phyloP scores from a whole-genome alignment of 2,329 filamentous ascomycete species.

The Trichoderma atrobrunneum region DNA sequence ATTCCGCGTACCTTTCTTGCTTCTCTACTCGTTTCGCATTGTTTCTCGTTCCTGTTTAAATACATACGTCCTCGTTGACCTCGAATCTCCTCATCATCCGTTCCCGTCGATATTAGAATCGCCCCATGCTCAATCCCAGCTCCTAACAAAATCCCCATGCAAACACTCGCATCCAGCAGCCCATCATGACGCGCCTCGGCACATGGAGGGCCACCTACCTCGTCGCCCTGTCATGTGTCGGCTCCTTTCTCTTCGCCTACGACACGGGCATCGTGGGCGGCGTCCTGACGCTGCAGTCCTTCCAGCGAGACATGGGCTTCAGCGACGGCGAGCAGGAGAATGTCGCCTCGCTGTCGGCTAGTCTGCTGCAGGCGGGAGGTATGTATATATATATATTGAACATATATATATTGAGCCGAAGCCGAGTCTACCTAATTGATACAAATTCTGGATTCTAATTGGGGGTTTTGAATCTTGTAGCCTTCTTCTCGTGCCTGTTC shows the following conservation, averaged over 20 bases:
- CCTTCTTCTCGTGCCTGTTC: constrained; percentile 44
- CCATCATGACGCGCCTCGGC: constrained; percentile 30
- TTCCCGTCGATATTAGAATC: neutral
- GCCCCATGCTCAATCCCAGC: neutral
- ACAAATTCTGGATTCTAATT: neutral
- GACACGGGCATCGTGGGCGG: constrained; percentile 44
- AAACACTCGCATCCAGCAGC: neutral
- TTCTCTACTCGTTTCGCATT: neutral
- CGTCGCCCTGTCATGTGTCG: constrained; percentile 37
- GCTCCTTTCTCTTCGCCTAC: constrained; percentile 42
- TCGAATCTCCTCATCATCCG: neutral
- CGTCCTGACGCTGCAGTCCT: constrained; percentile 38
- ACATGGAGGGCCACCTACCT: constrained; percentile 39
- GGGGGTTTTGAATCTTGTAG: constrained; percentile 23
- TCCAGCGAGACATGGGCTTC: constrained; percentile 39
- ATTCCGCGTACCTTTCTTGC: neutral
- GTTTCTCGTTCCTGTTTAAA: neutral
- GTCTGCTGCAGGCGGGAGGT: constrained; percentile 43
- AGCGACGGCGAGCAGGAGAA: constrained; percentile 30
- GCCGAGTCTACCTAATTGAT: neutral
- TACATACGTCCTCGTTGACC: neutral
- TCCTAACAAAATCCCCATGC: neutral
- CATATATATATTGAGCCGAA: neutral
- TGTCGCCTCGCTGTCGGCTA: constrained; percentile 40
- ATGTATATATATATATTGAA: neutral